Evolutionary conservation across 176 grass and related monocot genomes (phyloP).

Genomic region (Avena eriantha): DNA sequence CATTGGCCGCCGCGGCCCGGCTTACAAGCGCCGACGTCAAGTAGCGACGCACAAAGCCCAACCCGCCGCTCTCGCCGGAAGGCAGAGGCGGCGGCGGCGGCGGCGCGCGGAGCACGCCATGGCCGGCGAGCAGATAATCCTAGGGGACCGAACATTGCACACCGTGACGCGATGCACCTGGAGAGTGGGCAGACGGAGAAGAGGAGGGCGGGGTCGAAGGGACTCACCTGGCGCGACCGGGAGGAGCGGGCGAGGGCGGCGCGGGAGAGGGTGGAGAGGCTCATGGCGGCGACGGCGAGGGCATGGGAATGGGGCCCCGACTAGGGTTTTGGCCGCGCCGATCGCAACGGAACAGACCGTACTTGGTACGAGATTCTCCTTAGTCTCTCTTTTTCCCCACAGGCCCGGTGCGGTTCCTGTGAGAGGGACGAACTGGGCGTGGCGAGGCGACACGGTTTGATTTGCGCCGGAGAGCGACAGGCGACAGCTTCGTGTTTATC

Average conservation of each 20-base stretch:
- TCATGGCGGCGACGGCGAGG: constrained; percentile 50
- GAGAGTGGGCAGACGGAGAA: neutral
- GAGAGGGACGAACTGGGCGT: neutral
- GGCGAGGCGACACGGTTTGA: neutral
- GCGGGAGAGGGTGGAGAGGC: constrained; percentile 62
- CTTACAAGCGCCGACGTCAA: constrained; percentile 54
- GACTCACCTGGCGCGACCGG: constrained; percentile 57
- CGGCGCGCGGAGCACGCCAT: constrained; percentile 38
- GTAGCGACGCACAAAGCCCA: constrained; percentile 60
- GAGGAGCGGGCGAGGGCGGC: constrained; percentile 70
- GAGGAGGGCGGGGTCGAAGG: neutral
- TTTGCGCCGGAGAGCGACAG: neutral
- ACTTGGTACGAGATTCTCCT: neutral
- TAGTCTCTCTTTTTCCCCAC: neutral
- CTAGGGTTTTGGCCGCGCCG: constrained; percentile 39
- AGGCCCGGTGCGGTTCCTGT: neutral
- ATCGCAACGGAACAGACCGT: neutral
- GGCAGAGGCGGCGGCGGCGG: constrained; percentile 22
- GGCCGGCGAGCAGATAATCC: constrained; percentile 53
- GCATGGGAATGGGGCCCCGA: constrained; percentile 8
- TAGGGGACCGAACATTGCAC: neutral
- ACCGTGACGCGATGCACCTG: neutral
- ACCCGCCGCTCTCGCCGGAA: constrained; percentile 28
- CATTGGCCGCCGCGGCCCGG: constrained; percentile 24
- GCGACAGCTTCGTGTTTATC: neutral